Conservation (phyloP, 2,329 filamentous ascomycete genomes). For the Sporothrix pseudoabietina region DNA sequence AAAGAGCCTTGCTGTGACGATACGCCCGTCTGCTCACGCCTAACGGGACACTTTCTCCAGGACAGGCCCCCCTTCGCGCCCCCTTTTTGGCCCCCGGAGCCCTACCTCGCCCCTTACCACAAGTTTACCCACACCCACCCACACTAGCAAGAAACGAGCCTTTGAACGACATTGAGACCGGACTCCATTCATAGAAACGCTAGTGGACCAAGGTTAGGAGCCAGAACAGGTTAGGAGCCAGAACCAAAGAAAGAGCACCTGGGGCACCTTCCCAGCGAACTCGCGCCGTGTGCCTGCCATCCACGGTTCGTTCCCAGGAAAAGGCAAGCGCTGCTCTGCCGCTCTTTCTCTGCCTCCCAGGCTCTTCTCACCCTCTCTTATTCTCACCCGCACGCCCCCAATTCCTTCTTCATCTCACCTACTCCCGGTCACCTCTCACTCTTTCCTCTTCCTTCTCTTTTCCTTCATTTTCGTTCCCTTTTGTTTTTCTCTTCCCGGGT, state of each 20-base stretch:
- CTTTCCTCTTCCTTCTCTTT: neutral
- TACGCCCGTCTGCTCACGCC: neutral
- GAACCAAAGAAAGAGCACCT: neutral
- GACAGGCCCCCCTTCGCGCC: neutral
- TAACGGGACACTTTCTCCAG: neutral
- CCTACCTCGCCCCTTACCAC: conserved; percentile 17
- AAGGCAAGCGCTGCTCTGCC: neutral
- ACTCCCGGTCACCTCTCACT: neutral
- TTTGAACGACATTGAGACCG: conserved; percentile 8
- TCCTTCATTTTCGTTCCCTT: neutral
- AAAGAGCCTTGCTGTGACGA: neutral
- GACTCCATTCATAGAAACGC: conserved; percentile 23
- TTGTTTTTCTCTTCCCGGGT: neutral
- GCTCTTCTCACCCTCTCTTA: neutral
- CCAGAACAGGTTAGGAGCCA: neutral
- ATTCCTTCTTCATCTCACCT: conserved; percentile 24
- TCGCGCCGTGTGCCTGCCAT: conserved; percentile 8
- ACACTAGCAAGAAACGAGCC: conserved; percentile 16
- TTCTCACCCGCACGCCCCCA: conserved; percentile 23
- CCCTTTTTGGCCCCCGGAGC: conserved; percentile 13
- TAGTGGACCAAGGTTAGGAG: conserved; percentile 18
- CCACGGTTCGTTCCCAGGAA: conserved; percentile 20
- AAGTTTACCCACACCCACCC: conserved; percentile 6
- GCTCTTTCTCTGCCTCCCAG: conserved; percentile 1
- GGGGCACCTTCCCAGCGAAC: neutral